Base-by-base conservation (phyloP, 495 filamentous ascomycete species). In the Tuber magnatum region DNA sequence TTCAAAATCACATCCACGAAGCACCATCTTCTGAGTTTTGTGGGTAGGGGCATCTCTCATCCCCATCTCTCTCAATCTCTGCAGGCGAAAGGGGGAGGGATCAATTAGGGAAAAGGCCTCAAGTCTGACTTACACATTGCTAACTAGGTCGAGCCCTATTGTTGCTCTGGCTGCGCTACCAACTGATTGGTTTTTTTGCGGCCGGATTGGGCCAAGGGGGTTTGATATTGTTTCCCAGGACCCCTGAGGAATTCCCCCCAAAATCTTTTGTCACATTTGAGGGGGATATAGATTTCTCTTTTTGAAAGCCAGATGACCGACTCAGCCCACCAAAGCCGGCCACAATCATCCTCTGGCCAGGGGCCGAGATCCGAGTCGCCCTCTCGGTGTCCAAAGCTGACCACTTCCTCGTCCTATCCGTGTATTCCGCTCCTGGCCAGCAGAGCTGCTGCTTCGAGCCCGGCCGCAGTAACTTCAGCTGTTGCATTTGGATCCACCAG, bases 121-220 rank as follows among this genome's bases (percentile, higher is more conserved):
- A 77, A 71, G 73, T 65, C 77, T 41, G 72, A 80, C 70, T 78
- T 73, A 81, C 75, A 73, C 75, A 81, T 78, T 74, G 65, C 76
- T 79, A 51, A 32, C 68, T 68, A 79, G 73, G 77, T 79, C 77
- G 65, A 77, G 20, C 41, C 76, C 73, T 79, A 75, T 79, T 77
- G 78, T 75, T 35, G 70, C 81, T 77, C 83, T 78, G 78, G 70
- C 78, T 82, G 80, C 77, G 75, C 76, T 80, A 81, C 81, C 74
- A 81, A 79, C 77, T 73, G 72, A 69, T 69, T 71, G 61, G 70
- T 69, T 77, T 69, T 77, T 72, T 51, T 79, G 77, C 72, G 70
- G 69, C 68, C 65, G 76, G 73, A 79, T 69, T 79, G 76, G 71
- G 74, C 76, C 75, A 77, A 77, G 78, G 73, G 76, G 77, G 76